phyloP scores from a whole-genome alignment of 1,139 yeast genomes.

The Ashbya aceris region DNA sequence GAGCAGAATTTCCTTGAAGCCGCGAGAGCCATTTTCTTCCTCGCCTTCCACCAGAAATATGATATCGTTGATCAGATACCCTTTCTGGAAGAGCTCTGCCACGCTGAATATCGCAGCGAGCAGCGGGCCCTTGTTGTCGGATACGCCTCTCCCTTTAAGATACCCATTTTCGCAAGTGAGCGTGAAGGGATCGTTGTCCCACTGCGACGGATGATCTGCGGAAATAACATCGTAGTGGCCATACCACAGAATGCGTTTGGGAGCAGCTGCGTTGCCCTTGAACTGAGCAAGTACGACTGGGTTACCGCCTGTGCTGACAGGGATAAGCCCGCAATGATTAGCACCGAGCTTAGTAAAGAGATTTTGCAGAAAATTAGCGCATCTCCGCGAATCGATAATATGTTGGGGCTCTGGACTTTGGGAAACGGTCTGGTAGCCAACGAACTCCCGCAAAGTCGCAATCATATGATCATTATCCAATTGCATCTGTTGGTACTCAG shows the following conservation, averaged over 20 bases:
- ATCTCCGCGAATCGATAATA: slow-evolving; percentile 73
- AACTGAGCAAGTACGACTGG: slow-evolving; percentile 79
- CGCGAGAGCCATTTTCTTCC: slow-evolving; percentile 87
- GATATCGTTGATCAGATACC: slow-evolving; percentile 58
- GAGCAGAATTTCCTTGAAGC: slow-evolving; percentile 60
- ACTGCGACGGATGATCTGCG: slow-evolving; percentile 49
- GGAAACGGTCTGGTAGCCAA: slow-evolving; percentile 70
- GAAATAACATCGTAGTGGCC: slow-evolving; percentile 94
- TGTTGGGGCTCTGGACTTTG: slow-evolving; percentile 48
- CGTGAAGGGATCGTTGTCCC: slow-evolving; percentile 75
- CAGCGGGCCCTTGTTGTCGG: slow-evolving; percentile 92
- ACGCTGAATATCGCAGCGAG: slow-evolving; percentile 86
- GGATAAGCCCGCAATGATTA: slow-evolving; percentile 50
- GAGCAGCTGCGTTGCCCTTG: slow-evolving; percentile 33
- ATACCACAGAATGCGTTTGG: slow-evolving; percentile 61
- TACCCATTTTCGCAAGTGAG: slow-evolving; percentile 76
- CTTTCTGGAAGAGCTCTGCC: slow-evolving; percentile 52
- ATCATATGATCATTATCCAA: slow-evolving; percentile 54
- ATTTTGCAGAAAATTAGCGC: slow-evolving; percentile 68
- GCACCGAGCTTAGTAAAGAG: slow-evolving; percentile 70
- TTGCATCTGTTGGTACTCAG: not conserved
- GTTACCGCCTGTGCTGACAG: slow-evolving; percentile 62
- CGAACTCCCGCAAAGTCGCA: slow-evolving; percentile 49
- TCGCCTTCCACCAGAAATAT: slow-evolving; percentile 88
- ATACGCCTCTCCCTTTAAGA: slow-evolving; percentile 83